A percentile compares a stretch with the other conserved stretches of the same genome.
Conservation (phyloP, 1,284 basidiomycete species). For the Fomitopsis betulina region DNA sequence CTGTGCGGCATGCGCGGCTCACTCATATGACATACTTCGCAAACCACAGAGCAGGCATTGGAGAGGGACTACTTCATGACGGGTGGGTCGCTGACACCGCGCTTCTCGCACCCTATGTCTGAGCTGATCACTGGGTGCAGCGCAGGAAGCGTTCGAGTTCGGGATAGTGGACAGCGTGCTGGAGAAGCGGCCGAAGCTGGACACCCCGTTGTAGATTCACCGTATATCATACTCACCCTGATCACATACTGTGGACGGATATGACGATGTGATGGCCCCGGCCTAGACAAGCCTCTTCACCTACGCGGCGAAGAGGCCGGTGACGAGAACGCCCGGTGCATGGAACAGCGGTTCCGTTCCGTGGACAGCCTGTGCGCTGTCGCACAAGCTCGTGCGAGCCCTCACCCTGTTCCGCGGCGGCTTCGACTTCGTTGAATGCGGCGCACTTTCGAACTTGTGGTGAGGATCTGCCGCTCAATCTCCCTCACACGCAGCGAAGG, state of each 20-base stretch:
- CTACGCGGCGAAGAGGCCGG: neutral
- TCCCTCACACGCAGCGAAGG: neutral
- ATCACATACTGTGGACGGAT: neutral
- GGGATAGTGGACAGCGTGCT: slow-evolving; percentile 90
- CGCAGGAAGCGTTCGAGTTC: slow-evolving; percentile 82
- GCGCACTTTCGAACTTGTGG: neutral
- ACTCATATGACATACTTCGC: slow-evolving; percentile 11
- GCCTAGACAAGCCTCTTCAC: too few species aligned
- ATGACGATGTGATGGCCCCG: neutral
- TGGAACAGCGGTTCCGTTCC: neutral
- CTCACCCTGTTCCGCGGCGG: neutral
- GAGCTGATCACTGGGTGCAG: slow-evolving; percentile 32
- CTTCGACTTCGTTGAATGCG: neutral
- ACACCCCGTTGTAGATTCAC: slow-evolving; percentile 9
- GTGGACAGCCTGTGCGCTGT: neutral
- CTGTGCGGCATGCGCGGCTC: slow-evolving; percentile 8
- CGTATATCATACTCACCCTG: neutral
- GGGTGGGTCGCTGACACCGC: slow-evolving; percentile 36
- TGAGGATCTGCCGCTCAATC: neutral
- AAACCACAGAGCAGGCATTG: slow-evolving; percentile 67
- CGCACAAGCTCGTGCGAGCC: neutral
- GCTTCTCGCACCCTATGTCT: neutral
- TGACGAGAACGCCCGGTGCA: neutral
- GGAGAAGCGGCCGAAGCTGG: slow-evolving; percentile 54
- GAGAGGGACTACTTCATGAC: slow-evolving; percentile 96